Evolutionary conservation across 306 rosid species (phyloP).

Genomic region (Abrus precatorius): DNA sequence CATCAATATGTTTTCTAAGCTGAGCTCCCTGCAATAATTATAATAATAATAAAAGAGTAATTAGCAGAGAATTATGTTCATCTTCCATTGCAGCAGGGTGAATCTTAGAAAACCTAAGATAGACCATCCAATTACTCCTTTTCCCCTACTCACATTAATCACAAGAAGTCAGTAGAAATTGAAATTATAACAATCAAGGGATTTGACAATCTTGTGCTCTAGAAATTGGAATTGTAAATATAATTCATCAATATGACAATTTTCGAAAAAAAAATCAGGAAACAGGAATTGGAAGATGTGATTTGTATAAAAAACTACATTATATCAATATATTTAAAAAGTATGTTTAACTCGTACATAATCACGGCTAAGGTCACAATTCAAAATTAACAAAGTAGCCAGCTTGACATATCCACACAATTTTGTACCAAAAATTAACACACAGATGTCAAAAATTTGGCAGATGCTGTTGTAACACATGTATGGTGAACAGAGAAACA

Average conservation of each 20-base stretch:
- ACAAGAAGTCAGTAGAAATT: slow-evolving; percentile 4
- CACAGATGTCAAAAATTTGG: not conserved
- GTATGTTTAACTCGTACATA: not conserved
- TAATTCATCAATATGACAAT: not conserved
- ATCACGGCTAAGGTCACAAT: slow-evolving; percentile 18
- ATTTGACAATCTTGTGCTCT: slow-evolving; percentile 6
- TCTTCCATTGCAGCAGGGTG: not conserved
- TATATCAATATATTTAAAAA: not conserved
- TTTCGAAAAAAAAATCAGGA: not conserved
- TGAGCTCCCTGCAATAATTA: slow-evolving; percentile 90
- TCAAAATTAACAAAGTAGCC: slow-evolving; percentile 15
- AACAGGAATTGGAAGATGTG: not conserved
- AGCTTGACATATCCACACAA: not conserved
- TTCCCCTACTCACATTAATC: not conserved
- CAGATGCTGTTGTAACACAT: not conserved
- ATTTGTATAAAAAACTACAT: not conserved
- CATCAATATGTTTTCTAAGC: slow-evolving; percentile 97
- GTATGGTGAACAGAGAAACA: slow-evolving; percentile 17
- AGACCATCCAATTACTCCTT: not conserved
- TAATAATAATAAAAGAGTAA: not conserved
- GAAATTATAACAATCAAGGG: slow-evolving; percentile 16
- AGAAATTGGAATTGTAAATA: slow-evolving; percentile 4
- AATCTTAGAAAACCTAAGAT: slow-evolving; percentile 27
- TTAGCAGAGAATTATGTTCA: slow-evolving; percentile 28
- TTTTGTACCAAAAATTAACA: not conserved